A percentile compares a stretch with the other conserved stretches of the same genome.
These are phyloP conservation scores for Echium plantagineum DNA, from an alignment of 257 asterid genomes.

Conservation along the genomic window DNA sequence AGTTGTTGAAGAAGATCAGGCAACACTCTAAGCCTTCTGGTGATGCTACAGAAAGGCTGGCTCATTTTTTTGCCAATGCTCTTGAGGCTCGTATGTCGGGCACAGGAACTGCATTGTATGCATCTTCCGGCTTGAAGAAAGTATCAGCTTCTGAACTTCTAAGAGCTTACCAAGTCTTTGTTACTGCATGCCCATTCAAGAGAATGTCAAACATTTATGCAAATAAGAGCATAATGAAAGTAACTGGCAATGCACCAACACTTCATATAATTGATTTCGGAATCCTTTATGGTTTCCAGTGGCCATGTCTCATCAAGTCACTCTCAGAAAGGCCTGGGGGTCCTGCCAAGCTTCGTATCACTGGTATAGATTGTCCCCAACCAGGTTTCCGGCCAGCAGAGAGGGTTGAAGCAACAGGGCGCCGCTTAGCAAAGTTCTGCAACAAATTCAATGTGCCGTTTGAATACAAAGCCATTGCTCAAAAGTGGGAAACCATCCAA, in stretches of 20 bases:
- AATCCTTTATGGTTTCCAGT: constrained; percentile 30
- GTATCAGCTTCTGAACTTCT: constrained; percentile 27
- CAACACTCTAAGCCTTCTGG: constrained; percentile 28
- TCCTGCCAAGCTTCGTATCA: constrained; percentile 27
- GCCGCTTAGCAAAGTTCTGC: constrained; percentile 21
- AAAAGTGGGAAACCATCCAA: constrained; percentile 29
- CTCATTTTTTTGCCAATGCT: constrained; percentile 27
- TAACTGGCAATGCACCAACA: constrained; percentile 11
- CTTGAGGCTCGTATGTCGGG: constrained; percentile 33
- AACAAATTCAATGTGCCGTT: constrained; percentile 26
- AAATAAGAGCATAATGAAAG: constrained; percentile 16
- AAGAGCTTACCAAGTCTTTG: constrained; percentile 20
- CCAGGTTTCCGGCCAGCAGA: constrained; percentile 33
- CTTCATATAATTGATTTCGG: constrained; percentile 35
- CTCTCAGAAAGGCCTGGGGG: constrained; percentile 26
- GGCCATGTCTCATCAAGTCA: constrained; percentile 32
- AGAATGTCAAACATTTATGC: constrained; percentile 20
- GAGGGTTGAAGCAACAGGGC: constrained; percentile 33
- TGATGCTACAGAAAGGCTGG: constrained; percentile 29
- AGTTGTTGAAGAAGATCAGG: constrained; percentile 25
- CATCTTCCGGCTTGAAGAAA: constrained; percentile 13
- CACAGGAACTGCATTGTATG: constrained; percentile 24
- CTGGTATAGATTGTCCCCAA: constrained; percentile 34
- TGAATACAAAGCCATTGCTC: constrained; percentile 22
- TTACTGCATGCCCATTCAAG: constrained; percentile 28